Base-by-base conservation (phyloP, 768 basidiomycete species). In the Pulveroboletus frians region DNA sequence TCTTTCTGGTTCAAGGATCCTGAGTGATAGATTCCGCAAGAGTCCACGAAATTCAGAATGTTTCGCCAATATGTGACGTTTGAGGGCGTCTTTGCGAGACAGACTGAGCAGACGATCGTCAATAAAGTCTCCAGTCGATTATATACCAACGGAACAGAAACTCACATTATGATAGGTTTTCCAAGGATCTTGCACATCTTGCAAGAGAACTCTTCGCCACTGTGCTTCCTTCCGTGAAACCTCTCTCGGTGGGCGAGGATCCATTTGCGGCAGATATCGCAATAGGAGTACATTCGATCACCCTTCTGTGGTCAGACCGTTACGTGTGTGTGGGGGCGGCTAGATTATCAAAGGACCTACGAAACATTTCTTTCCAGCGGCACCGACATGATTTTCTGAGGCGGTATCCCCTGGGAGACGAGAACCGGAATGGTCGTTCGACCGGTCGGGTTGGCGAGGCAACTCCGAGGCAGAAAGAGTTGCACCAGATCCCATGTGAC, bases 61-160 rank as follows among this genome's bases (percentile, higher is more conserved):
- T 9, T 45, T 38, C 3, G 2, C 9, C 0, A 20, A 6, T 0
- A 48, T 9, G 4, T 53, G 52, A 6, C 51, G 38, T 15, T 53
- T 53, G 4, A 53, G 15, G 0, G 31, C 29, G 3, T 53, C 52
- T 23, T 29, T 53, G 14, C 43, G 36, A n/a, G 52, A 46, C 3
- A 46, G 4, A 1, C 51, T 53, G 21, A 14, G 31, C 4, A 7
- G n/a, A 39, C 30, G 9, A 10, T 5, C 18, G 7, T 52, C 17
- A 52, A 18, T 11, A 15, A 27, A 29, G 11, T 3, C 3, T 13
- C 9, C 23, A 5, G 2, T 20, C 1, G 17, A 18, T 1, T 4
- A 14, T 31, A 31, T 32, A 32, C 5, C 9, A 9, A 26, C 23
- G 9, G 15, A 50, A 31, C 5, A 8, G 3, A 27, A 15, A 27